Percentiles rank a stretch among this genome's conserved stretches.
Evolutionary conservation across 1,284 basidiomycete species (phyloP).

Genomic region (Hypsizygus ulmarius): DNA sequence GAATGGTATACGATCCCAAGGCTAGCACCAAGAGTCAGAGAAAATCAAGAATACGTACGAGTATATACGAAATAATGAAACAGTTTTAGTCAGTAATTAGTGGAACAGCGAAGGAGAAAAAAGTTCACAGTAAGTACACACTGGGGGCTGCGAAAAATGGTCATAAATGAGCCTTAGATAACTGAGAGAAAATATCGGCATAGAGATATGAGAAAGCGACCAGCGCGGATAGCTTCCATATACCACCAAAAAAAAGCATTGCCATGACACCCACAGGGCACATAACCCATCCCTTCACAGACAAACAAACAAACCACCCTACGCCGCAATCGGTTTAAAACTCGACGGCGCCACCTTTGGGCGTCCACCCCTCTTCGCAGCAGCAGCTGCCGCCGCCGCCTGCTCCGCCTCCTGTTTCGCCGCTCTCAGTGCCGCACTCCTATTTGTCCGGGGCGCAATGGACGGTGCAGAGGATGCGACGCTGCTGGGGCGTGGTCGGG

Average conservation of each 20-base stretch:
- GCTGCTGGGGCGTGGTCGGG: conserved; percentile 50
- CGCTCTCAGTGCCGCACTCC: conserved; percentile 67
- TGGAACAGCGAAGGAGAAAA: background rate
- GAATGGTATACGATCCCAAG: conserved; percentile 2
- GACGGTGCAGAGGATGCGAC: conserved; percentile 44
- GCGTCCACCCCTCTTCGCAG: conserved; percentile 33
- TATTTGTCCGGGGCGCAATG: conserved; percentile 68
- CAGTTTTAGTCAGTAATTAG: background rate
- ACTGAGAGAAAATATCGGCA: background rate
- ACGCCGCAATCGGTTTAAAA: conserved; percentile 32
- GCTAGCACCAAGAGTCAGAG: background rate
- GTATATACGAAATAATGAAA: background rate
- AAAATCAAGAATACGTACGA: background rate
- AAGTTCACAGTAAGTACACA: background rate
- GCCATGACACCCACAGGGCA: background rate
- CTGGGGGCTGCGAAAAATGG: too few relatives aligned
- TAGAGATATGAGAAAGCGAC: conserved; percentile 11
- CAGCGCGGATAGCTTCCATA: conserved; percentile 8
- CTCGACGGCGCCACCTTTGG: conserved; percentile 36
- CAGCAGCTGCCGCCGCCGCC: conserved; percentile 36
- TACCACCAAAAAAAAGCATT: background rate
- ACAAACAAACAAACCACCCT: conserved; percentile 3
- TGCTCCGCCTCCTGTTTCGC: conserved; percentile 60
- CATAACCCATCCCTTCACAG: background rate
- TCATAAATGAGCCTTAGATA: background rate